These are phyloP conservation scores for Corymbia citriodora DNA, from an alignment of 441 rosid genomes.

Conservation along the genomic window DNA sequence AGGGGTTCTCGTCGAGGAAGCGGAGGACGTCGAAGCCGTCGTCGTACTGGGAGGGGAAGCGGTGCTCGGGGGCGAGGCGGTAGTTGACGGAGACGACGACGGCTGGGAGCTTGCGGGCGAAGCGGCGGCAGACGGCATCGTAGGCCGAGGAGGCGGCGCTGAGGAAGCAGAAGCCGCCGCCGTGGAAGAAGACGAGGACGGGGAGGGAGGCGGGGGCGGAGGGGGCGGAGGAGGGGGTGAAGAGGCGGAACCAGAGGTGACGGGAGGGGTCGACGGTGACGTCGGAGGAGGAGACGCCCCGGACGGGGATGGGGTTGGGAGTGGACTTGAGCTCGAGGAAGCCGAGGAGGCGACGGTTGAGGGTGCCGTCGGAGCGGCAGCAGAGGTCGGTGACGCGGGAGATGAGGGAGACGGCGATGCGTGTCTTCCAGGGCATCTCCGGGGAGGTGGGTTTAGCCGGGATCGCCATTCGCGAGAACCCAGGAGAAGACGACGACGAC, in stretches of 20 bases:
- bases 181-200: constrained; percentile 73
- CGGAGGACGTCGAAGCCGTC: constrained; percentile 59
- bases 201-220: constrained; percentile 29
- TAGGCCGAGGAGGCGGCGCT: constrained; percentile 36
- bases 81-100: constrained; percentile 64
- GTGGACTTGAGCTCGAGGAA: constrained; percentile 42
- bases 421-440: constrained; percentile 50
- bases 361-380: constrained; percentile 44
- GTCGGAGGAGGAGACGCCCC: constrained; percentile 51
- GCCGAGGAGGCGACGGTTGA: constrained; percentile 51
- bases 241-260: constrained; percentile 71
- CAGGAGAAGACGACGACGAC: background rate
- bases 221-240: constrained; percentile 25
- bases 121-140: constrained; percentile 57
- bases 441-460: background rate
- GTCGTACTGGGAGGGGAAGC: constrained; percentile 66
- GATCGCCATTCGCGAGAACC: background rate
- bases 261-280: constrained; percentile 50
- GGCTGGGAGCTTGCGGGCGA: constrained; percentile 42
- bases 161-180: constrained; percentile 76
- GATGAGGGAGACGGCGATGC: constrained; percentile 26
- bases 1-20: constrained; percentile 25
- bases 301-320: constrained; percentile 40
- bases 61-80: constrained; percentile 71
- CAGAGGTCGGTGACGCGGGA: constrained; percentile 27